phyloP scores from a whole-genome alignment of 1,284 basidiomycete genomes.

The Thecaphora thlaspeos region DNA sequence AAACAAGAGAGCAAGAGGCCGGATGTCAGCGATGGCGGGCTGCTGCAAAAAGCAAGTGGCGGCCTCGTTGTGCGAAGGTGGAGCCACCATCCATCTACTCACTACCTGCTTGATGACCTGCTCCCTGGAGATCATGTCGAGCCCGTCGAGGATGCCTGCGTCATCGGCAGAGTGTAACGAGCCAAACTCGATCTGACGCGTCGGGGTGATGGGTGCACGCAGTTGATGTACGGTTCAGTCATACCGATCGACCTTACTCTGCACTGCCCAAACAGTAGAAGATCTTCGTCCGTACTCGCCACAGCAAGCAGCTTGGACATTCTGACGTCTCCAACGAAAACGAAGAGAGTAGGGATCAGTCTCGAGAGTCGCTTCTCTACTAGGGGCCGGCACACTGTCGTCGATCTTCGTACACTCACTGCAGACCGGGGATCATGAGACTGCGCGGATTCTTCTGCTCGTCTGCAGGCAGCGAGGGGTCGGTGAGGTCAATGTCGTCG shows the following conservation, averaged over 20 bases:
- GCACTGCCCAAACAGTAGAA: no score
- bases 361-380: no score
- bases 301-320: slow-evolving; percentile 25
- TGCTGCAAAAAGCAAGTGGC: no score
- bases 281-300: slow-evolving; percentile 3
- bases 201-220: no score
- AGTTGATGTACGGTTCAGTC: no score
- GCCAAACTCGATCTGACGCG: slow-evolving; percentile 38
- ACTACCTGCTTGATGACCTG: slow-evolving; percentile 40
- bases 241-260: no score
- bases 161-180: slow-evolving; percentile 29
- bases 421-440: slow-evolving; percentile 32
- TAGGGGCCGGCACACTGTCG: background rate
- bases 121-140: slow-evolving; percentile 42
- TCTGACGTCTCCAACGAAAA: background rate
- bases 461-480: slow-evolving; percentile 9
- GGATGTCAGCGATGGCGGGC: no score
- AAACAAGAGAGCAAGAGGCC: no score
- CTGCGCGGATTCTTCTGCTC: slow-evolving; percentile 19
- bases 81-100: slow-evolving; percentile 1
- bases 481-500: slow-evolving; percentile 40
- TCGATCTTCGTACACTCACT: slow-evolving; percentile 7
- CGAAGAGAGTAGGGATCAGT: no score
- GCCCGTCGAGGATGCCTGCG: slow-evolving; percentile 30
- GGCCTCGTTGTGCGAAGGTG: background rate